Evolutionary conservation across 768 basidiomycete genomes (phyloP), one percentile per base, ranked within the genome.

Genomic region (Amanita phalloides): DNA sequence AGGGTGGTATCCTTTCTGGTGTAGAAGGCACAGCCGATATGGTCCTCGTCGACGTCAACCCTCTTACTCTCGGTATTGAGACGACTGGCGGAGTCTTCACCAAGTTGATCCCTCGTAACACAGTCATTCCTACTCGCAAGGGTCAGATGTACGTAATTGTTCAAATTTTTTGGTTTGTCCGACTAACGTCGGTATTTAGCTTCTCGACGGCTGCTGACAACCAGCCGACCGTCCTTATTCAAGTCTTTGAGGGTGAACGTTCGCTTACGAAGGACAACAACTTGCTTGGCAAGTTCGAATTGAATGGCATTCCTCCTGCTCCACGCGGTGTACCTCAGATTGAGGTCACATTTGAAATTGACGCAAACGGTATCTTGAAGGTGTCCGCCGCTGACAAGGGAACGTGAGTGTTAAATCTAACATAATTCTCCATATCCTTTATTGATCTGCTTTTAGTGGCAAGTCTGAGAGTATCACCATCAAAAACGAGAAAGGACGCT

Each of bases 241-340:
- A 98, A 70, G 95, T 98, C 57, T 97, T 75, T 67, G 94, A 97
- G 77, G 94, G 94, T 68, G 94, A 97, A 73, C 92, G 95, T 64
- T 82, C 91, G 44, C 73, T 96, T 62, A 97, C 95, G 58, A 95
- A 95, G 82, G 95, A 97, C 73, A 97, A 96, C 81, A 95, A 96
- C 74, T 84, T 86, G 46, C 86, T 98, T 59, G 94, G 95, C 71
- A 93, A 93, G 68, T 97, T 96, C 67, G 93, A 96, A 70, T 82
- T 97, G 36, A 86, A 81, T 42, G 65, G 89, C 54, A 96, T 98
- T 55, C 93, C 95, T 30, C 92, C 95, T 37, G 88, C 94, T 1
- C 94, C 94, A 58, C 90, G 94, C 56, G 94, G 94, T 65, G 90
- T 93, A 48, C 95, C 95, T 62, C 95, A 97, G 58, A 94, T 98